Evolutionary conservation across 352 stramenopile species (phyloP).

Genomic region (Blastocystis sp.): DNA sequence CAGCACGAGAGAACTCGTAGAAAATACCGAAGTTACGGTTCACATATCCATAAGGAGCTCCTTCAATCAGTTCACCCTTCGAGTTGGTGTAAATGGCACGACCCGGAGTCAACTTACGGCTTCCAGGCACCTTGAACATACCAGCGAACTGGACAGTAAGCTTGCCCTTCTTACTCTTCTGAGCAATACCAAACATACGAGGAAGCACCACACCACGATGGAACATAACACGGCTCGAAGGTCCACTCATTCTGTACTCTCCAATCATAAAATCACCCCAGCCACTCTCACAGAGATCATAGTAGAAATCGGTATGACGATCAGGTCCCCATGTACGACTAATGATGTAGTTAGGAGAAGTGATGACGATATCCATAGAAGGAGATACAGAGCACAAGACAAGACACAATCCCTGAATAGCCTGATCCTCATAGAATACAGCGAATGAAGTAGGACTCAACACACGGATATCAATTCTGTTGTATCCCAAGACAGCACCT

Average conservation of each 20-base stretch:
- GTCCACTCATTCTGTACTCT: conserved; percentile 12
- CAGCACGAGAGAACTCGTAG: neutral
- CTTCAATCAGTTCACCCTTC: conserved; percentile 54
- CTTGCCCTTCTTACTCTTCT: neutral
- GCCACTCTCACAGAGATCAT: conserved; percentile 48
- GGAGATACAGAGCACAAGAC: neutral
- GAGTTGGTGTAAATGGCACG: conserved; percentile 33
- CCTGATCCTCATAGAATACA: conserved; percentile 47
- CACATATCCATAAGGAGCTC: conserved; percentile 17
- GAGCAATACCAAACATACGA: conserved; percentile 21
- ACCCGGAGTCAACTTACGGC: conserved; percentile 5
- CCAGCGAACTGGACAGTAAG: conserved; percentile 49
- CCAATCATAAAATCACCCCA: conserved; percentile 21
- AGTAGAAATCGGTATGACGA: neutral
- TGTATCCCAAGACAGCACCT: conserved; percentile 22
- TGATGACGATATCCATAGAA: neutral
- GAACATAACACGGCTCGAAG: conserved; percentile 1
- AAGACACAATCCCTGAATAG: neutral
- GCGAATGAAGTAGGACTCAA: neutral
- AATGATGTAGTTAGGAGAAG: conserved; percentile 26
- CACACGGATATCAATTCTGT: conserved; percentile 4
- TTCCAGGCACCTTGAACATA: conserved; percentile 42
- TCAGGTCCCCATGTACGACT: neutral
- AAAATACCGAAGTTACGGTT: conserved; percentile 33
- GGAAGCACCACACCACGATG: neutral